Evolutionary conservation across 139 green algal genomes (phyloP).

Genomic region (Chlamydomonas eustigma): DNA sequence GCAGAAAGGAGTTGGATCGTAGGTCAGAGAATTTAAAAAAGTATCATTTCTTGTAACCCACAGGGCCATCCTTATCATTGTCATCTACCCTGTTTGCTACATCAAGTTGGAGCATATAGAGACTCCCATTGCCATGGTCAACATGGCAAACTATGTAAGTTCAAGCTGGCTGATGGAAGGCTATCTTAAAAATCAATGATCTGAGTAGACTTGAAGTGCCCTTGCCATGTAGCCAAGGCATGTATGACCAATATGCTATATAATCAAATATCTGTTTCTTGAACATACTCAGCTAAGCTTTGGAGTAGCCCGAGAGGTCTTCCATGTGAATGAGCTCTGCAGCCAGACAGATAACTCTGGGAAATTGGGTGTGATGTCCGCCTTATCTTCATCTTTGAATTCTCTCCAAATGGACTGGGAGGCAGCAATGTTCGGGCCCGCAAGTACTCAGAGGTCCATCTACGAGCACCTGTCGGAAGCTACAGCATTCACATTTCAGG

Average conservation of each 20-base stretch:
- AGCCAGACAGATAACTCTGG: not conserved
- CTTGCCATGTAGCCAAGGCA: no score
- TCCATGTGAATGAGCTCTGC: not conserved
- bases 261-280: no score
- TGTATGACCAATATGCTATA: no score
- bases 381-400: not conserved
- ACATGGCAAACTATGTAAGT: not conserved
- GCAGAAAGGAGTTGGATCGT: no score
- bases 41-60: no score
- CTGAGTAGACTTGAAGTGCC: no score
- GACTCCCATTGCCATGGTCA: not conserved
- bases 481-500: not conserved
- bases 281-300: no score
- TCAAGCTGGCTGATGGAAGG: no score
- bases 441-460: not conserved
- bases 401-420: not conserved
- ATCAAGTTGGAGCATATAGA: not conserved
- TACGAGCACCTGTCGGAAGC: not conserved
- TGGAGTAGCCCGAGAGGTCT: not conserved
- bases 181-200: no score
- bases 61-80: conserved; percentile 3
- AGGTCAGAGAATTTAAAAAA: no score
- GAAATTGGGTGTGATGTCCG: not conserved
- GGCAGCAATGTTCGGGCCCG: not conserved
- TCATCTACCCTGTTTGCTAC: conserved; percentile 2